phyloP scores from a whole-genome alignment of 1,284 basidiomycete genomes.

The Trametes polyzona region DNA sequence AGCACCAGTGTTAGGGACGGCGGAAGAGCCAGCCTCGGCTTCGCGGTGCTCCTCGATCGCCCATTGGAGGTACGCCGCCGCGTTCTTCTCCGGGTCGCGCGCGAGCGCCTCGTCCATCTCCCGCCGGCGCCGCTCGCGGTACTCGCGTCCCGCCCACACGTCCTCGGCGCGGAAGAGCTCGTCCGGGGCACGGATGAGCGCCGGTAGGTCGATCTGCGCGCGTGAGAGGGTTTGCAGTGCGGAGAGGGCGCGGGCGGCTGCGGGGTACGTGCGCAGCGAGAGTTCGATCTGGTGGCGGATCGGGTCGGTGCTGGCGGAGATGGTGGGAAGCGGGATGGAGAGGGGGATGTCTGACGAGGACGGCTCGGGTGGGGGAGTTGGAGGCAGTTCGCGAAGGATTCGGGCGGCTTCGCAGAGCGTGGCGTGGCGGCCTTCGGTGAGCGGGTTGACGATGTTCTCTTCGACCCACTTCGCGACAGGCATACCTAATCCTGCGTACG shows the following conservation, averaged over 20 bases:
- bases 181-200: conserved; percentile 60
- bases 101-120: conserved; percentile 32
- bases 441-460: conserved; percentile 57
- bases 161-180: conserved; percentile 68
- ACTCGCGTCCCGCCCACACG: conserved; percentile 52
- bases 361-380: conserved; percentile 27
- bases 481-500: conserved; percentile 41
- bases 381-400: conserved; percentile 8
- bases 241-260: conserved; percentile 44
- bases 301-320: background rate
- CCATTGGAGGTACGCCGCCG: conserved; percentile 40
- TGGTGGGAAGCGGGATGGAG: background rate
- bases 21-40: conserved; percentile 33
- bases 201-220: conserved; percentile 67
- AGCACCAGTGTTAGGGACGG: background rate
- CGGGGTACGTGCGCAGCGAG: conserved; percentile 49
- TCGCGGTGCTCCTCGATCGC: conserved; percentile 41
- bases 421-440: conserved; percentile 61
- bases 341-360: conserved; percentile 12
- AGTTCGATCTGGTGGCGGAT: conserved; percentile 41
- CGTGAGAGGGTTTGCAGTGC: conserved; percentile 46
- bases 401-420: conserved; percentile 37
- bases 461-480: conserved; percentile 62
- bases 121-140: conserved; percentile 41
- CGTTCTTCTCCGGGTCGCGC: conserved; percentile 32